Conservation (phyloP, 352 stramenopile genomes). For the Pythium rhizo-oryzae region DNA sequence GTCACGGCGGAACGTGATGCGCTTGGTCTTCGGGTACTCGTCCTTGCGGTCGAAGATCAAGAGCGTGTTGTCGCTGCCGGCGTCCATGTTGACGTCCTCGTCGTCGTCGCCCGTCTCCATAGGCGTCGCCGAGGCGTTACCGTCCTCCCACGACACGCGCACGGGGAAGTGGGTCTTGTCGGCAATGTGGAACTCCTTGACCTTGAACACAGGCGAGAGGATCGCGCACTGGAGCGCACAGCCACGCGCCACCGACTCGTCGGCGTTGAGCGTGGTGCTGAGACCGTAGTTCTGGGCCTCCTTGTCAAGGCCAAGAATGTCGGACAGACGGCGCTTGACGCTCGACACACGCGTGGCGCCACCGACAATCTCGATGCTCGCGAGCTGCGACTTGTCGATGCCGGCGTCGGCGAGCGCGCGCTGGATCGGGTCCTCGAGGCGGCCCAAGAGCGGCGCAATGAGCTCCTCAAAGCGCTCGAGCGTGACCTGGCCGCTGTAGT, state of each 20-base stretch:
- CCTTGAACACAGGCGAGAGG: conserved; percentile 98
- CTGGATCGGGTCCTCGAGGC: conserved; percentile 87
- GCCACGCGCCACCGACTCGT: conserved; percentile 97
- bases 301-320: conserved; percentile 93
- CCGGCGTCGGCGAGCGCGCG: conserved; percentile 87
- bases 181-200: conserved; percentile 91
- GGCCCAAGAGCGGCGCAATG: conserved; percentile 86
- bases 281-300: conserved; percentile 96
- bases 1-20: conserved; percentile 94
- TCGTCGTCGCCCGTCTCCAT: conserved; percentile 75
- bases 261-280: conserved; percentile 99
- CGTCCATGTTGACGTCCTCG: conserved; percentile 87
- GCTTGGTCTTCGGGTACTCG: conserved; percentile 97
- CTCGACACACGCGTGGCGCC: conserved; percentile 95
- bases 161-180: conserved; percentile 93
- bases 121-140: conserved; percentile 44
- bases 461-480: conserved; percentile 96
- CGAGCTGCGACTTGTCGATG: conserved; percentile 90
- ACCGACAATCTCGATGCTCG: conserved; percentile 96
- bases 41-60: conserved; percentile 96
- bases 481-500: conserved; percentile 96
- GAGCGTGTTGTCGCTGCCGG: conserved; percentile 83
- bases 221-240: conserved; percentile 99
- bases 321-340: conserved; percentile 93
- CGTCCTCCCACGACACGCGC: conserved; percentile 93